phyloP scores from a whole-genome alignment of 345 rosid genomes.

The Populus ilicifolia region DNA sequence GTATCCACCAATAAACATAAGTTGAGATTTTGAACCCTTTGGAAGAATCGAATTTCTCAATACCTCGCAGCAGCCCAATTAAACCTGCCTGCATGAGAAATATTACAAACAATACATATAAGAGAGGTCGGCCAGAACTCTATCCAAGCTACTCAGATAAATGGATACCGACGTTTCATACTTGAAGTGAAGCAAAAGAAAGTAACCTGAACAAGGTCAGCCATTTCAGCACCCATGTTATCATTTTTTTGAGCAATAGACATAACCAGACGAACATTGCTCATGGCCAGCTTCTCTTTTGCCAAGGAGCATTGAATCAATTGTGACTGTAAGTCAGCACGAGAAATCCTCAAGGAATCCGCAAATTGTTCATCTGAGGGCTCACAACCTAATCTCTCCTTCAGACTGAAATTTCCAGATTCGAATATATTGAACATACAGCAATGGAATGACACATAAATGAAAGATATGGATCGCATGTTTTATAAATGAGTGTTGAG shows the following conservation, averaged over 20 bases:
- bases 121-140: not conserved
- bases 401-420: slow-evolving; percentile 50
- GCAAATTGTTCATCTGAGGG: slow-evolving; percentile 90
- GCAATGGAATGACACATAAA: not conserved
- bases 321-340: slow-evolving; percentile 62
- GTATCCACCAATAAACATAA: slow-evolving; percentile 98
- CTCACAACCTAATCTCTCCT: slow-evolving; percentile 74
- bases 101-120: not conserved
- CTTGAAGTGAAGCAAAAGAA: slow-evolving; percentile 13
- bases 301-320: slow-evolving; percentile 74
- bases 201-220: slow-evolving; percentile 93
- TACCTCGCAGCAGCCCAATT: slow-evolving; percentile 86
- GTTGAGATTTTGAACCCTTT: slow-evolving; percentile 89
- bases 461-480: not conserved
- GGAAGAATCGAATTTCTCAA: slow-evolving; percentile 94
- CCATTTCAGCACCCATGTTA: slow-evolving; percentile 88
- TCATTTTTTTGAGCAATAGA: slow-evolving; percentile 89
- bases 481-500: not conserved
- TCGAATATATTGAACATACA: not conserved
- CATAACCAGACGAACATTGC: slow-evolving; percentile 94
- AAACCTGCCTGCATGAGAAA: slow-evolving; percentile 72
- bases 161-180: not conserved
- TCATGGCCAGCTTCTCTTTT: slow-evolving; percentile 90
- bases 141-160: not conserved
- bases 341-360: slow-evolving; percentile 66